These are phyloP conservation scores for Yamadazyma akitaensis DNA, from an alignment of 805 yeast genomes.

Conservation along the genomic window DNA sequence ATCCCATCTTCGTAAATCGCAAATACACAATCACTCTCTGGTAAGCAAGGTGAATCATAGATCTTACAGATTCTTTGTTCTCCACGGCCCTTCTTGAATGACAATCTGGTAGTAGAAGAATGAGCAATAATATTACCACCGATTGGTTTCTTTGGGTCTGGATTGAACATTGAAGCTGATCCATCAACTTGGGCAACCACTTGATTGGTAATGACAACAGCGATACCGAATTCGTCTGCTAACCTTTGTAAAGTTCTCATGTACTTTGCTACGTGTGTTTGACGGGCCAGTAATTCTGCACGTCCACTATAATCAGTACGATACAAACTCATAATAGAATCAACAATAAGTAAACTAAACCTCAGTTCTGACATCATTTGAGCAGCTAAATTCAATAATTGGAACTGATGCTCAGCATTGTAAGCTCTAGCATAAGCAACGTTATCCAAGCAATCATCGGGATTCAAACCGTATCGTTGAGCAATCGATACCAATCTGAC, in stretches of 20 bases:
- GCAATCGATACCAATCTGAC: constrained; percentile 86
- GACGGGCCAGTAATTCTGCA: constrained; percentile 94
- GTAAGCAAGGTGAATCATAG: constrained; percentile 94
- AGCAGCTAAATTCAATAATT: constrained; percentile 83
- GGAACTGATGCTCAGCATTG: constrained; percentile 93
- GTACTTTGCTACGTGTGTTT: constrained; percentile 88
- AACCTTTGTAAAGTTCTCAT: constrained; percentile 88
- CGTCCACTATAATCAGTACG: constrained; percentile 94
- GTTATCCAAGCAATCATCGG: constrained; percentile 91
- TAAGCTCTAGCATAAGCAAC: constrained; percentile 97
- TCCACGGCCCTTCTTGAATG: constrained; percentile 85
- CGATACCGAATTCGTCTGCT: constrained; percentile 97
- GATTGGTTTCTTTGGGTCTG: constrained; percentile 97
- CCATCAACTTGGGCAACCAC: constrained; percentile 98
- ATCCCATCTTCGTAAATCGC: constrained; percentile 96
- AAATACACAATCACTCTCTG: constrained; percentile 92
- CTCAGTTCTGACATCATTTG: constrained; percentile 95
- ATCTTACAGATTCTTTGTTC: constrained; percentile 92
- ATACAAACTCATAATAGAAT: constrained; percentile 93
- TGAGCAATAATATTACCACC: constrained; percentile 99
- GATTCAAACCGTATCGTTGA: constrained; percentile 84
- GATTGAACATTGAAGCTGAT: constrained; percentile 75
- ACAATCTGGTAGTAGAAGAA: constrained; percentile 89
- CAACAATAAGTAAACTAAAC: constrained; percentile 88
- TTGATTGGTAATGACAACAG: constrained; percentile 88